A percentile compares a stretch with the other conserved stretches of the same genome.
Evolutionary conservation across 148 eudicot genomes (phyloP).

Genomic region (Spergularia marina): DNA sequence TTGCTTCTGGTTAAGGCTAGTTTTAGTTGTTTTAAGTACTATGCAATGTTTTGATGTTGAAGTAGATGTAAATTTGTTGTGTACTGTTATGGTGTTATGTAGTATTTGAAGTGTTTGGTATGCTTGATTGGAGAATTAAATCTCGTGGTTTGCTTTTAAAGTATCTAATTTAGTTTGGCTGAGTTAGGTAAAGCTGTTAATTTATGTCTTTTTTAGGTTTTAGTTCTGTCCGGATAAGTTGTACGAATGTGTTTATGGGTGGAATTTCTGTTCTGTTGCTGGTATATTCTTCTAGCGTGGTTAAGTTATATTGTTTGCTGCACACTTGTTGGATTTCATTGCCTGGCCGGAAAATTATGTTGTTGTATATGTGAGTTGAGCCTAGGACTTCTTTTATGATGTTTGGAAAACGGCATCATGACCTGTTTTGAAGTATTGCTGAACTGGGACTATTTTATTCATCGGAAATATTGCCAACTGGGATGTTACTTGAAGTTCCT

Average conservation of each 20-base stretch:
- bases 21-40: background rate
- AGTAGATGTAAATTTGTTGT: background rate
- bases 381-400: background rate
- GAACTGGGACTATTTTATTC: background rate
- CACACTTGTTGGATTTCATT: background rate
- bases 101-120: background rate
- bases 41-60: background rate
- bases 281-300: background rate
- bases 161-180: too few species aligned
- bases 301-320: background rate
- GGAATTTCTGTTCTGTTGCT: background rate
- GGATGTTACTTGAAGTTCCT: background rate
- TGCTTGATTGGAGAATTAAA: background rate
- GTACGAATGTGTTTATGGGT: background rate
- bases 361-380: background rate
- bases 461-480: background rate
- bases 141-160: background rate
- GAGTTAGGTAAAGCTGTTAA: background rate
- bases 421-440: background rate
- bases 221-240: background rate
- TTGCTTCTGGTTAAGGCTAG: background rate
- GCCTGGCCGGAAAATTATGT: background rate
- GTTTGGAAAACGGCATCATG: too few species aligned
- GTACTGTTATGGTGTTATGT: background rate
- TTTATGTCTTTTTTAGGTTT: background rate